These are phyloP conservation scores for Colletotrichum tamarilloi DNA, from an alignment of 2,329 filamentous ascomycete species.

Conservation along the genomic window DNA sequence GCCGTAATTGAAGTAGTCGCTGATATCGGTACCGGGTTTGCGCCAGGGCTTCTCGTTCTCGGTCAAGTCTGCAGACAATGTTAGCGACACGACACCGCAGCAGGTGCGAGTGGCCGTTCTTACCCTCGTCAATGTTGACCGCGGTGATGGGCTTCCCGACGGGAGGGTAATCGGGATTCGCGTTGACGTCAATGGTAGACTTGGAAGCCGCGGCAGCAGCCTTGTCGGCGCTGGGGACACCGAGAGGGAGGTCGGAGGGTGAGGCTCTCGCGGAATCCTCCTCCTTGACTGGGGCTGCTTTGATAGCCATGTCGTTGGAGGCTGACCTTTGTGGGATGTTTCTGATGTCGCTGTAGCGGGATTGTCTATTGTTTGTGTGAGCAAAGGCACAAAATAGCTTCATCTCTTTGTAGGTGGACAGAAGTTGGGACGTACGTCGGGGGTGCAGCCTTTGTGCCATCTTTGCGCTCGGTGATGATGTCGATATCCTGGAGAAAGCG, in stretches of 20 bases:
- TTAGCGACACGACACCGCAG: background rate
- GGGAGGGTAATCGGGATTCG: conserved; percentile 80
- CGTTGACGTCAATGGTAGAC: conserved; percentile 87
- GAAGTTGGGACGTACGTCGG: conserved; percentile 59
- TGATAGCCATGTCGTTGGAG: conserved; percentile 61
- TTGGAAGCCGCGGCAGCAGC: conserved; percentile 76
- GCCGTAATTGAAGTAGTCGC: conserved; percentile 98
- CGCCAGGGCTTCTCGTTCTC: conserved; percentile 95
- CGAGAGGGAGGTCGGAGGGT: conserved; percentile 42
- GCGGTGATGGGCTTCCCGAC: conserved; percentile 85
- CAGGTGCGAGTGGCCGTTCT: conserved; percentile 10
- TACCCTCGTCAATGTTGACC: conserved; percentile 77
- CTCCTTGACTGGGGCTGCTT: conserved; percentile 58
- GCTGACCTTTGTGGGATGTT: conserved; percentile 72
- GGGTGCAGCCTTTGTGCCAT: conserved; percentile 69
- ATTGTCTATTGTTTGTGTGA: conserved; percentile 56
- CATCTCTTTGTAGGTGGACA: background rate
- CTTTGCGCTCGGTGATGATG: conserved; percentile 75
- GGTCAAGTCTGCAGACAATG: conserved; percentile 64
- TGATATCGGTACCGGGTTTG: conserved; percentile 91
- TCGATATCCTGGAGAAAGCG: conserved; percentile 66
- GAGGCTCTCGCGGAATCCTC: conserved; percentile 46
- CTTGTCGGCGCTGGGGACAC: conserved; percentile 58
- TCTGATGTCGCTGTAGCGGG: conserved; percentile 72
- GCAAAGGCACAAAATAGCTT: background rate